Percentiles rank a stretch among this genome's conserved stretches.
Conservation (phyloP, 2,329 filamentous ascomycete genomes). For the Calonectria pseudoreteaudii region DNA sequence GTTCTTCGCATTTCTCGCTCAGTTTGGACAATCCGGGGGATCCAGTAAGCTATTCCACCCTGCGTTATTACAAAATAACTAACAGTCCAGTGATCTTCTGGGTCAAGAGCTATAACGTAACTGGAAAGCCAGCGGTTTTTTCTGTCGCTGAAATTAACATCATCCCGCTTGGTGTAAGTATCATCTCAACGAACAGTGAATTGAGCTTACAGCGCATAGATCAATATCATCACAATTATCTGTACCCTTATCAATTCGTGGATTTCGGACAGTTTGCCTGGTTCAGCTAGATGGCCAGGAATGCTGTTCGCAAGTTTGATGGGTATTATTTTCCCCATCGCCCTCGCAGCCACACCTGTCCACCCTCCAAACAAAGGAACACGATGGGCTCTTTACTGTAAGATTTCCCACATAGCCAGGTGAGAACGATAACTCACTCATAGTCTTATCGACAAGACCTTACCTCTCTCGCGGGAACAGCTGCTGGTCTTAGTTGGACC, state of each 20-base stretch:
- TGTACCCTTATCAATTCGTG: constrained; percentile 1
- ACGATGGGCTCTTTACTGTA: constrained; percentile 1
- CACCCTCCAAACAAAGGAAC: neutral
- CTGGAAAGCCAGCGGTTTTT: neutral
- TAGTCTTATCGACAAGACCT: neutral
- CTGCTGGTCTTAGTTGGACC: neutral
- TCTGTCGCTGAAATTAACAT: neutral
- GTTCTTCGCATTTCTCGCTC: neutral
- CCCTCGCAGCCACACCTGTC: neutral
- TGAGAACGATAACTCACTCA: neutral
- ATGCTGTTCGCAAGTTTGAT: constrained; percentile 4
- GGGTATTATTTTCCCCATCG: constrained; percentile 2
- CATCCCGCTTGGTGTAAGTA: neutral
- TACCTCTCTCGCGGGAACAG: neutral
- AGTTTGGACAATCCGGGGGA: constrained; percentile 2
- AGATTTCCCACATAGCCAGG: neutral
- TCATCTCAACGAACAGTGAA: neutral
- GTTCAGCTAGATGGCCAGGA: neutral
- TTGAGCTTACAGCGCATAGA: neutral
- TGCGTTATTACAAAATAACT: neutral
- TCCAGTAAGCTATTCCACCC: neutral
- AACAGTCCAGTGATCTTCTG: neutral
- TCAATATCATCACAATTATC: neutral
- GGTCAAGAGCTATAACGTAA: constrained; percentile 5
- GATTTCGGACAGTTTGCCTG: constrained; percentile 6